Base-by-base conservation (phyloP, 1,284 basidiomycete species). In the Pseudozyma sp. region DNA sequence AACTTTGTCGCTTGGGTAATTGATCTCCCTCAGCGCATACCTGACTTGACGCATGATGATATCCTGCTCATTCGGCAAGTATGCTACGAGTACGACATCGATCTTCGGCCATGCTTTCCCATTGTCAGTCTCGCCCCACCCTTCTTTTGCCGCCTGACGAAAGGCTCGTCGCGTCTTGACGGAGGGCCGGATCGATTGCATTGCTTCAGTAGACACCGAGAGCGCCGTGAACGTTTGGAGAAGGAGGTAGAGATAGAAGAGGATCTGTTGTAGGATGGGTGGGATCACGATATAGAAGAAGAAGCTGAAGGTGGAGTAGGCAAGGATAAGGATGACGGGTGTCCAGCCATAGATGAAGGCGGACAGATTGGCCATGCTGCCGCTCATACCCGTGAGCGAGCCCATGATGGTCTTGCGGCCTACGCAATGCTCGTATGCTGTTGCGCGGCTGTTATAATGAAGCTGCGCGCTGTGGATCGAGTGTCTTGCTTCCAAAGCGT, bases 61-160 rank as follows among this genome's bases (percentile, higher is more conserved):
- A 48, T 81, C 74, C 68, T 80, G 48, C 39, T 82, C 79, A 56
- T 80, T 81, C n/a, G 79, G 79, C 10, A 80, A 56, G 52, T 82
- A 81, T 25, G 80, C 79, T 0, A 82, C 79, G 13, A 82, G 70
- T 14, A 82, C 70, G 14, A 82, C 56, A 45, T 82, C 80, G 59
- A 82, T 76, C 16, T 60, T 40, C 0, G 80, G 79, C 70, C 79
- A 81, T 2, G 59, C 59, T 31, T 77, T 65, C 21, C 74, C 70
- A 34, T 71, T 50, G 12, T 76, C 73, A 18, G 60, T 62, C 59
- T 76, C 73, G 25, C 65, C 59, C 73, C 73, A 76, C 1, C 73
- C 73, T 53, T 76, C 65, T 53, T 76, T 77, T 42, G 51, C 60
- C 2, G 76, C 73, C 39, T 77, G 71, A 39, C 80, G 73, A 12